Percentiles rank a stretch among this genome's conserved stretches.
Evolutionary conservation across 805 yeast genomes (phyloP).

Genomic region (Nakazawaea wyomingensis): DNA sequence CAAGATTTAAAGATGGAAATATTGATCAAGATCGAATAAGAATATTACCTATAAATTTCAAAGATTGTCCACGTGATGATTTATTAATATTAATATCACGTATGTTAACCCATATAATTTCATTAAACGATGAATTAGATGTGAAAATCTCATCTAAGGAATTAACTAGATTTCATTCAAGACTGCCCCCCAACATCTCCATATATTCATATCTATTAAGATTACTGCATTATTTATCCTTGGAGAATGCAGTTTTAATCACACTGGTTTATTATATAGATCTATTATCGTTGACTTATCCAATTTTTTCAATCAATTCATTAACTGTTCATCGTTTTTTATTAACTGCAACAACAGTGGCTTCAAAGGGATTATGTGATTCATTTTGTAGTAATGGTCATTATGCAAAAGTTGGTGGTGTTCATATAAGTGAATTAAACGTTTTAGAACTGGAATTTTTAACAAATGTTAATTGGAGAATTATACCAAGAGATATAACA

Average conservation of each 20-base stretch:
- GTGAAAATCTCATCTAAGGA: conserved; percentile 30
- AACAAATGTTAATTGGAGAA: conserved; percentile 71
- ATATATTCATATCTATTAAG: conserved; percentile 72
- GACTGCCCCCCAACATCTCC: conserved; percentile 87
- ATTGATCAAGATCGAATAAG: background rate
- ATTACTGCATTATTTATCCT: conserved; percentile 74
- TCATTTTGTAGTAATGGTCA: conserved; percentile 86
- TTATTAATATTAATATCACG: conserved; percentile 68
- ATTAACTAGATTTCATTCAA: conserved; percentile 87
- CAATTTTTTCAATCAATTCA: conserved; percentile 78
- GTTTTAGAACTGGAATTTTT: conserved; percentile 85
- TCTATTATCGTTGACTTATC: conserved; percentile 69
- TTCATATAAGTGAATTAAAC: conserved; percentile 76
- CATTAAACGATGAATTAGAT: conserved; percentile 54
- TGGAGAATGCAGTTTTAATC: conserved; percentile 78
- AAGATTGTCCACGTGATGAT: conserved; percentile 64
- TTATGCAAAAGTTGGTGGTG: conserved; percentile 95
- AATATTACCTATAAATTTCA: conserved; percentile 46
- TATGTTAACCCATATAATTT: conserved; percentile 72
- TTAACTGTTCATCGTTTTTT: conserved; percentile 91
- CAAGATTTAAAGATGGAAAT: background rate
- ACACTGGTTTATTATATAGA: conserved; percentile 89
- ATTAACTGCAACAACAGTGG: conserved; percentile 85
- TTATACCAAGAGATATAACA: conserved; percentile 60
- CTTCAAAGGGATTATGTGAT: conserved; percentile 88